Evolutionary conservation across 768 basidiomycete species (phyloP).

Genomic region (Tulasnella sp.): DNA sequence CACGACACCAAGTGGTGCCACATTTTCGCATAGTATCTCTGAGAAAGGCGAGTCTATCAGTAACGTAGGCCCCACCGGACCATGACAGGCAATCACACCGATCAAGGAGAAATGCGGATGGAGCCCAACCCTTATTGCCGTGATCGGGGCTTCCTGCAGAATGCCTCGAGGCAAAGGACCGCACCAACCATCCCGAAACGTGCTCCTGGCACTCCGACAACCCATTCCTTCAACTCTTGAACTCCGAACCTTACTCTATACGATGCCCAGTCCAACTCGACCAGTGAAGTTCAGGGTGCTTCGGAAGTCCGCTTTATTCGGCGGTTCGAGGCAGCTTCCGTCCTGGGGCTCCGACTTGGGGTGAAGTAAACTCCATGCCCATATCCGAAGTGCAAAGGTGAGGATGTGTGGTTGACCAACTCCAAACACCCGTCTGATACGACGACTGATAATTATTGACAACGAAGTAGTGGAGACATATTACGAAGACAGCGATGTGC

Average conservation of each 20-base stretch:
- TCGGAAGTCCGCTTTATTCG: background rate
- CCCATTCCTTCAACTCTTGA: background rate
- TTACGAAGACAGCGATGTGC: background rate
- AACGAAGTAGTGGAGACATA: background rate
- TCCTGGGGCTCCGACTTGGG: background rate
- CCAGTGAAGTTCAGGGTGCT: background rate
- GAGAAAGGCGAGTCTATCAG: slow-evolving; percentile 4
- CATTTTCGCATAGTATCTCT: background rate
- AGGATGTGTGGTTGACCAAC: background rate
- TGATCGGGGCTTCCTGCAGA: background rate
- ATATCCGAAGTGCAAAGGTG: background rate
- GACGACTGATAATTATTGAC: background rate
- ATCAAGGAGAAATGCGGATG: background rate
- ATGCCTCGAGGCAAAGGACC: slow-evolving; percentile 6
- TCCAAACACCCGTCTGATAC: background rate
- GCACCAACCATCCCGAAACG: background rate
- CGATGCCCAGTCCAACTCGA: background rate
- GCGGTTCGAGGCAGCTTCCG: background rate
- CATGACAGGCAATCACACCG: background rate
- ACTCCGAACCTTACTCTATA: background rate
- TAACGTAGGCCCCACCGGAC: background rate
- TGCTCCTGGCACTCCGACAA: background rate
- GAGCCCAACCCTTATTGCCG: slow-evolving; percentile 2
- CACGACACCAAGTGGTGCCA: background rate
- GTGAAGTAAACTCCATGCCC: background rate